Base-by-base conservation (phyloP, 306 rosid species). In the Medicago truncatula region DNA sequence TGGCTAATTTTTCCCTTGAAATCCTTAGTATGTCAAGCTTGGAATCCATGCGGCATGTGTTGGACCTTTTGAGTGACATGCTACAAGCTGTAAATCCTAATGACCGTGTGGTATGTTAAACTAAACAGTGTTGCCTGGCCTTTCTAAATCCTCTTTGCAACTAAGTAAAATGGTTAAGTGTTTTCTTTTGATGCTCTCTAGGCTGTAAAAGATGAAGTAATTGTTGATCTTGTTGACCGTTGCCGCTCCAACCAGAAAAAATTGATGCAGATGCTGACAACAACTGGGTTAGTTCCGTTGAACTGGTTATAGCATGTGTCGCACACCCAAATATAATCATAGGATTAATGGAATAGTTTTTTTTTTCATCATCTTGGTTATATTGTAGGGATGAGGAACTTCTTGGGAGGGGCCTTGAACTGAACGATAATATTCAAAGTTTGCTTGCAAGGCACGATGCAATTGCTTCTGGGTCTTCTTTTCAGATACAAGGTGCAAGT, bases 221-320 rank as follows among this genome's bases (percentile, higher is more conserved):
- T 95, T 80, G 74, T 86, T 73, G 99, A 96, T 64, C 99, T 92
- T 75, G 96, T 90, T 59, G 85, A 85, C 66, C 91, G 91, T 9
- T 89, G 99, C 74, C 93, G 98, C 79, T 74, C 90, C 78, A 92
- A 89, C 84, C 99, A 92, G 90, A 96, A 88, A 78, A 92, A 89
- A 82, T 82, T 96, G 88, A 96, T 92, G 89, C 97, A 96, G 79
- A 92, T 96, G 99, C 89, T 96, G 62, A 96, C 99, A 60, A 88
- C 97, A 18, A 89, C 98, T 28, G 99, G 97, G 99, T 95, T 78
- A 84, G 97, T 87, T 78, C 41, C 65, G 31, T 59, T 56, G 25
- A 18, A 31, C 50, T 21, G 49, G 20, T 4, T 76, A 62, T 77
- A 69, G 11, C 62, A 40, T 71, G 54, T 64, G 25, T 57, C 36